Evolutionary conservation across 371 early-diverging fungal genomes (phyloP).

Genomic region (Syncephalastrum contaminatum): DNA sequence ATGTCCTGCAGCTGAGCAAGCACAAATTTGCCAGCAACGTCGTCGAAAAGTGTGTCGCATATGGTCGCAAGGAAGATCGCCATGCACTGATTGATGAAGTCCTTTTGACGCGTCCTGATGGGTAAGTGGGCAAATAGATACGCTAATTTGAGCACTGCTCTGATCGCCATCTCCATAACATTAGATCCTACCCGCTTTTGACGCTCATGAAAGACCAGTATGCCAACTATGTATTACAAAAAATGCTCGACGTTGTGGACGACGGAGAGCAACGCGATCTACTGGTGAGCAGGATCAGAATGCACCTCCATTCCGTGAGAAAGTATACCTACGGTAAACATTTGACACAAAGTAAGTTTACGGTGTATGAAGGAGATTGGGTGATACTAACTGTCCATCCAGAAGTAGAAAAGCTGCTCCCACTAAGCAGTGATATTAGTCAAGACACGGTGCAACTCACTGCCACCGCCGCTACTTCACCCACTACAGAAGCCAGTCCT

Average conservation of each 20-base stretch:
- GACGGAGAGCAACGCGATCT: conserved; percentile 85
- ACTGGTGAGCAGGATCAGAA: conserved; percentile 84
- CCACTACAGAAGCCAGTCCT: too few species aligned
- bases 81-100: conserved; percentile 88
- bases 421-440: too few species aligned
- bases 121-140: conserved; percentile 38
- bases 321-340: conserved; percentile 98
- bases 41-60: conserved; percentile 92
- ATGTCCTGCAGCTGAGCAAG: conserved; percentile 85
- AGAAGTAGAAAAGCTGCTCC: background rate
- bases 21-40: conserved; percentile 99
- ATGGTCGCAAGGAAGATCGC: conserved; percentile 71
- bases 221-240: conserved; percentile 99
- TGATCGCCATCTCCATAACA: background rate
- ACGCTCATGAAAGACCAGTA: conserved; percentile 99
- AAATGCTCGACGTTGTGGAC: conserved; percentile 94
- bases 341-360: conserved; percentile 71
- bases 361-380: background rate
- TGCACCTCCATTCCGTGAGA: conserved; percentile 84
- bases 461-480: too few species aligned
- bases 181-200: conserved; percentile 78
- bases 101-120: conserved; percentile 63
- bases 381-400: conserved; percentile 6
- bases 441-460: too few species aligned
- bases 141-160: background rate